Evolutionary conservation across 768 basidiomycete species (phyloP), one percentile per base, ranked within the genome.

Genomic region (Lanmaoa pseudosensibilis): DNA sequence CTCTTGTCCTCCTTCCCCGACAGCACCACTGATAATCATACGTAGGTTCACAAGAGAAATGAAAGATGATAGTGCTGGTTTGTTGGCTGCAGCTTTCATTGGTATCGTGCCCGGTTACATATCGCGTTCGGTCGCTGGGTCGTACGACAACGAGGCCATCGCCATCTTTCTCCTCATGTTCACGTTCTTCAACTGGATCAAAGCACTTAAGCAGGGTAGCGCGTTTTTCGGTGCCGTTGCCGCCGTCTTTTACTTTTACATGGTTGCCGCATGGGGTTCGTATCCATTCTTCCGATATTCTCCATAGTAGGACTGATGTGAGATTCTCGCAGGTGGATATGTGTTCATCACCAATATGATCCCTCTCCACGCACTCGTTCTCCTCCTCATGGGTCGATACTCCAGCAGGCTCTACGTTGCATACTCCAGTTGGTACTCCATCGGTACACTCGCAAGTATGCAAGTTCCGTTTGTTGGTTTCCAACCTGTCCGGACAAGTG

Each of bases 301-400:
- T 19, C 41, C 21, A 4, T 13, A 15, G 2, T 12, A 34, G 50
- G 23, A 48, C 51, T 70, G 46, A 70, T 36, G n/a, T 40, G 38
- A 36, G 32, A 19, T 50, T 54, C 5, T 38, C 34, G 12, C 48
- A 92, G 92, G 92, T 80, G 94, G 94, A 62, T 99, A 98, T 75
- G 97, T 90, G 0, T 99, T 99, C 81, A 99, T 99, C 73, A 99
- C 97, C 45, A 99, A 99, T 80, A 99, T 99, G 96, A 95, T 98
- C 57, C 97, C 97, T 37, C 77, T 99, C 2, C 97, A 99, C 66
- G 90, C 92, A 0, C 82, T 98, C n/a, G 87, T 92, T 36, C 86
- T 99, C 54, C 83, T 98, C 52, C 78, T 98, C 34, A 99, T 98
- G 97, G 95, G 95, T 19, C 86, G 97, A 46, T 99, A 85, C 80